These are phyloP conservation scores for Plasmodium gallinaceum DNA, from an alignment of 169 alveolate genomes.

Conservation along the genomic window DNA sequence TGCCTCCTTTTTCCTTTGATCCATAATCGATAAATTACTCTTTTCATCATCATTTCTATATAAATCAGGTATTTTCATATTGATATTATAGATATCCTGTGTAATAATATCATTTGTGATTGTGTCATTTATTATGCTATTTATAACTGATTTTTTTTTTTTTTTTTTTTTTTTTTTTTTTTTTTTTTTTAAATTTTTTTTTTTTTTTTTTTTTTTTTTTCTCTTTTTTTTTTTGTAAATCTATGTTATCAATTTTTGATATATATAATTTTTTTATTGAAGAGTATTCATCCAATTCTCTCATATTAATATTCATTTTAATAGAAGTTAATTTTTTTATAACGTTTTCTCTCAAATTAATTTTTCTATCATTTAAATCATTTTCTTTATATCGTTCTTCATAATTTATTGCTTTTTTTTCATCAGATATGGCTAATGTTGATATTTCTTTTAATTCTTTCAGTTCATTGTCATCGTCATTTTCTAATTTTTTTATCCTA, in stretches of 20 bases:
- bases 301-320: constrained; percentile 66
- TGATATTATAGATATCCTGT: background rate
- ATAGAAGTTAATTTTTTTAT: constrained; percentile 60
- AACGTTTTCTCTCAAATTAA: constrained; percentile 59
- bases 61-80: constrained; percentile 1
- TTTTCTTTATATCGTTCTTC: constrained; percentile 70
- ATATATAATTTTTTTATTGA: constrained; percentile 58
- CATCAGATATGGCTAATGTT: constrained; percentile 34
- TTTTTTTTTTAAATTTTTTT: constrained; percentile 12
- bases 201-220: constrained; percentile 49
- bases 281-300: constrained; percentile 72
- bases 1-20: constrained; percentile 4
- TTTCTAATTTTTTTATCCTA: constrained; percentile 18
- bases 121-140: constrained; percentile 70
- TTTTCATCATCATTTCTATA: constrained; percentile 22
- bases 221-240: constrained; percentile 34
- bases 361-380: constrained; percentile 56
- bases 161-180: background rate
- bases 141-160: constrained; percentile 32
- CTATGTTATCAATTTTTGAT: constrained; percentile 45
- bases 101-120: constrained; percentile 30
- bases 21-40: background rate
- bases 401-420: constrained; percentile 10
- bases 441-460: constrained; percentile 62
- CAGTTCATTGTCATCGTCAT: constrained; percentile 27